Evolutionary conservation across 352 stramenopile genomes (phyloP), one percentile per base, ranked within the genome.

Genomic region (Globisporangium acanthophoron): DNA sequence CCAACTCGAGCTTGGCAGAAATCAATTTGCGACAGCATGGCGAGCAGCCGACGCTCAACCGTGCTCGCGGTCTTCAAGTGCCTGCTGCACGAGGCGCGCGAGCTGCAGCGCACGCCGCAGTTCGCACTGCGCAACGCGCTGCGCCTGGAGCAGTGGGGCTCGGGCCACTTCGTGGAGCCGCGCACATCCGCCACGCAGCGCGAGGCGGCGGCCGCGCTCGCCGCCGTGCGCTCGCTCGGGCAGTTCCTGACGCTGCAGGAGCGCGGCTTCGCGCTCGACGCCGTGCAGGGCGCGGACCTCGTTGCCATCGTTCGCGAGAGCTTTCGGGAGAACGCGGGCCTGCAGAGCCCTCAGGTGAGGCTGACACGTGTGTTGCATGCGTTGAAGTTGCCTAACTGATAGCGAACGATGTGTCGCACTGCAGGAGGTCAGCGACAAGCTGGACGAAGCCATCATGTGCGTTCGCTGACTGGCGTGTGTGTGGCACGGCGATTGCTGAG

Each of bases 371-470:
- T 24, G 21, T 18, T 3, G n/a, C 24, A 27, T 6, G 44, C 21
- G 44, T 8, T 13, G 18, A 13, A 6, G 20, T 3, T 2, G n/a
- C 3, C n/a, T 27, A 5, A 31, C 45, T 33, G 45, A 31, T n/a
- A 5, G 20, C 44, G 24, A 24, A 4, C 18, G 27, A 24, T 29
- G 5, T 53, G 18, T 39, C 18, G 24, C 29, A 5, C 27, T 13
- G 35, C 43, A 86, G 78, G 46, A 55, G 67, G 67, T 62, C 39
- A 73, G 61, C 44, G 55, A 58, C 6, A 87, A 88, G 51, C 45
- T 92, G 56, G 80, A 92, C 41, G 78, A 90, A 59, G 78, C 76
- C 3, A 87, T 92, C 48, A 52, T 68, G 83, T 90, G 55, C 21
- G 70, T 18, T 15, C 44, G 47, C 15, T 12, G 52, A 4, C 37